Conservation (phyloP, 345 rosid species). For the Gossypium bickii region DNA sequence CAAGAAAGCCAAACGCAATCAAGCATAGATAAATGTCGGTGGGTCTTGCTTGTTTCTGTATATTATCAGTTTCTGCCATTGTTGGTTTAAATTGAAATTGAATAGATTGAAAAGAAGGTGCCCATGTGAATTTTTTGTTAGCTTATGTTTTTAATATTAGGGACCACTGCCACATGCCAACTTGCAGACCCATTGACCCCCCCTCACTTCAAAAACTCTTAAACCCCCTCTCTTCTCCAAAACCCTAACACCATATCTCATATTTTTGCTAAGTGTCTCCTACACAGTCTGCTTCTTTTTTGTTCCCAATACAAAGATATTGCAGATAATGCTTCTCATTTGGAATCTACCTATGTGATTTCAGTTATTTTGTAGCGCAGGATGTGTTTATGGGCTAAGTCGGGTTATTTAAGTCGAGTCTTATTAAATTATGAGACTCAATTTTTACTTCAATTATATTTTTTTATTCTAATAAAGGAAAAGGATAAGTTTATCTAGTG, state of each 20-base stretch:
- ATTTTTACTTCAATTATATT: too few species aligned
- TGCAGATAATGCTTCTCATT: too few species aligned
- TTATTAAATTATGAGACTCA: too few species aligned
- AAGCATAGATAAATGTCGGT: slow-evolving; percentile 8
- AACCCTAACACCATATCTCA: neutral
- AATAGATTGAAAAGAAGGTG: slow-evolving; percentile 22
- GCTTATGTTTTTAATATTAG: slow-evolving; percentile 29
- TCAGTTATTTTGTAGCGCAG: too few species aligned
- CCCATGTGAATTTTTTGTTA: slow-evolving; percentile 49
- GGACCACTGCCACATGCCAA: slow-evolving; percentile 59
- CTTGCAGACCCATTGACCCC: slow-evolving; percentile 14
- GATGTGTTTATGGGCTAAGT: too few species aligned
- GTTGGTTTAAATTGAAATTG: slow-evolving; percentile 2
- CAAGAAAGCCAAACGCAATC: slow-evolving; percentile 4
- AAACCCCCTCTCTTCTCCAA: neutral
- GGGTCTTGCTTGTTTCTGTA: slow-evolving; percentile 11
- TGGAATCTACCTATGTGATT: too few species aligned
- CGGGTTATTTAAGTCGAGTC: too few species aligned
- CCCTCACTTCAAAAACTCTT: neutral
- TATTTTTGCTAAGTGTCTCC: too few species aligned
- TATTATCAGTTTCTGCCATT: slow-evolving; percentile 20
- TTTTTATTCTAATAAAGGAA: too few species aligned
- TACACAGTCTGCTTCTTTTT: neutral
- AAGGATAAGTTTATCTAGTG: too few species aligned
- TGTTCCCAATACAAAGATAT: neutral